Evolutionary conservation across 345 rosid species (phyloP).

Genomic region (Salix purpurea): DNA sequence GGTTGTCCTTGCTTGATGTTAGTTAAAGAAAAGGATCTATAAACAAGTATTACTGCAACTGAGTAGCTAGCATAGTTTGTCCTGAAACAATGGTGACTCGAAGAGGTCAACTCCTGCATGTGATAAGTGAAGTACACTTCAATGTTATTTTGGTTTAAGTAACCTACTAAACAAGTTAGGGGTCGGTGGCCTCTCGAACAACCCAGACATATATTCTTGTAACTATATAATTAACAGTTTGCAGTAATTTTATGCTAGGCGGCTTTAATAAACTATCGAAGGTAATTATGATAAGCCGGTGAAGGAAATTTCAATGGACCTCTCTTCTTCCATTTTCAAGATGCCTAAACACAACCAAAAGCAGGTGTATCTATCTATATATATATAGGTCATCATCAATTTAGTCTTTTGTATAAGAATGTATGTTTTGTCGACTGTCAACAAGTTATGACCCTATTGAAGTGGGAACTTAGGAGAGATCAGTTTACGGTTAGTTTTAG

Average conservation of each 20-base stretch:
- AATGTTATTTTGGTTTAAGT: constrained; percentile 11
- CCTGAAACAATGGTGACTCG: constrained; percentile 18
- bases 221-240: not conserved
- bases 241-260: not conserved
- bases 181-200: constrained; percentile 24
- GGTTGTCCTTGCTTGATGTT: not conserved
- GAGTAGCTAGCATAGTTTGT: not conserved
- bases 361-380: not conserved
- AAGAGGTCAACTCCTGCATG: constrained; percentile 49
- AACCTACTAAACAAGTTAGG: constrained; percentile 6
- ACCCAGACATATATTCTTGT: constrained; percentile 30
- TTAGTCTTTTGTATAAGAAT: not conserved
- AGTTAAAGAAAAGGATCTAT: not conserved
- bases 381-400: not conserved
- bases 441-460: not conserved
- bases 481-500: not conserved
- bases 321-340: not conserved
- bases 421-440: not conserved
- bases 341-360: not conserved
- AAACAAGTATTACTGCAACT: not conserved
- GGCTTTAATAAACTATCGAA: not conserved
- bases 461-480: not conserved
- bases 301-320: not conserved
- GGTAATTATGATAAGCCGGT: not conserved
- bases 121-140: constrained; percentile 27